Base-by-base conservation (phyloP, 306 rosid genomes). In the Prunus davidiana region DNA sequence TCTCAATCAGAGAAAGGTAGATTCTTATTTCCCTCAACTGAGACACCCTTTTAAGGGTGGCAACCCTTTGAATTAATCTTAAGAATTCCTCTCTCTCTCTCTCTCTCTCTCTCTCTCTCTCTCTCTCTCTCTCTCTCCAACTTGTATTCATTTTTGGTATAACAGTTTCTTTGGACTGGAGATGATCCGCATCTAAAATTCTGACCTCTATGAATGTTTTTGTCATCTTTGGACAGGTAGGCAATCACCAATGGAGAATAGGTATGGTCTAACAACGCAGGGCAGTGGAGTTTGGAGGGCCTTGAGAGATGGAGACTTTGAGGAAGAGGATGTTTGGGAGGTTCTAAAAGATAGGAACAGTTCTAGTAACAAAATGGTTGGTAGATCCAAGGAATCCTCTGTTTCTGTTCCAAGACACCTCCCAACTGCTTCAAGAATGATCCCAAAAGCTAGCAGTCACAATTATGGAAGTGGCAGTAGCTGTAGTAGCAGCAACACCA, bases 301-400 rank as follows among this genome's bases (percentile, higher is more conserved):
- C 4, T 78, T 91, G 25, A 91, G 90, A 80, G 92, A 93, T 77
- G 98, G 88, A 65, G 98, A 93, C 32, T 91, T 90, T 72, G 94
- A 93, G 82, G 98, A 93, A 73, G 89, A 82, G 62, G 97, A 91
- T 34, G 88, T 91, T 70, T 93, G 98, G 98, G 78, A 69, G 58
- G 88, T 83, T 76, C 47, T 89, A 30, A 86, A 84, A 51, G 93
- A 90, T 6, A 82, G 80, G 64, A 70, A 71, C 1, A 30, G 13
- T 25, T 73, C 79, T 46, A 45, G 32, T 62, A 67, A 78, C 63
- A 82, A 30, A 16, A 63, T 66, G 38, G 16, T 75, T 63, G 22
- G 45, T 47, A 74, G 73, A 64, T 20, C 85, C 71, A 83, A 67
- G 13, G 77, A 67, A 2, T 71, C 86, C 15, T 76, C 73, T 69